Conservation (phyloP, 2,329 filamentous ascomycete genomes). For the Colletotrichum higginsianum region DNA sequence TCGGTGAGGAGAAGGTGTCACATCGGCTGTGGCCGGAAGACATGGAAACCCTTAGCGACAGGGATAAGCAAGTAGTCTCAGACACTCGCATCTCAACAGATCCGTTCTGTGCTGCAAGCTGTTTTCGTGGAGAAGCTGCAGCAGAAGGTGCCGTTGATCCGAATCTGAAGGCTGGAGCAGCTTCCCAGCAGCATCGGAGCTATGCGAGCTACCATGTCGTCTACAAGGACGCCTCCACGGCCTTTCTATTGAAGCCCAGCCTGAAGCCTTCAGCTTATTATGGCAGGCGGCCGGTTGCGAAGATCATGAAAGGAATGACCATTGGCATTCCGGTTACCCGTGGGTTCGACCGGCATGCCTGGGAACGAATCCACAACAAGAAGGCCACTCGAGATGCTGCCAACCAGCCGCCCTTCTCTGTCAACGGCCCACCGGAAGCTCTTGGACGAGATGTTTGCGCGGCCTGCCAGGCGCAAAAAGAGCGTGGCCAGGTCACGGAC, state of each 20-base stretch:
- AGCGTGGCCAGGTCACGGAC: constrained; percentile 82
- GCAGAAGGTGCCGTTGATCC: constrained; percentile 65
- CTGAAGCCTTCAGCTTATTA: constrained; percentile 89
- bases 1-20: constrained; percentile 92
- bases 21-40: constrained; percentile 85
- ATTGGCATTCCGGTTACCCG: constrained; percentile 91
- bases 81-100: constrained; percentile 62
- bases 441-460: constrained; percentile 57
- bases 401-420: constrained; percentile 44
- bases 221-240: constrained; percentile 82
- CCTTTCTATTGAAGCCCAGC: constrained; percentile 89
- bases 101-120: constrained; percentile 72
- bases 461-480: constrained; percentile 75
- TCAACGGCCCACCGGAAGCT: constrained; percentile 38
- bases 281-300: constrained; percentile 83
- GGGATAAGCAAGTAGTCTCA: constrained; percentile 50
- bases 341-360: constrained; percentile 84
- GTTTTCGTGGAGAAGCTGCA: constrained; percentile 72
- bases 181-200: constrained; percentile 64
- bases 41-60: constrained; percentile 47
- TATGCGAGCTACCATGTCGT: constrained; percentile 87
- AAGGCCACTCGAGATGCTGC: constrained; percentile 52
- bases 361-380: constrained; percentile 79
- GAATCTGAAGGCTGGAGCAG: constrained; percentile 51
- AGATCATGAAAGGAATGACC: constrained; percentile 85